These are phyloP conservation scores for Cercospora sesami DNA, from an alignment of 2,329 filamentous ascomycete species.

Conservation along the genomic window DNA sequence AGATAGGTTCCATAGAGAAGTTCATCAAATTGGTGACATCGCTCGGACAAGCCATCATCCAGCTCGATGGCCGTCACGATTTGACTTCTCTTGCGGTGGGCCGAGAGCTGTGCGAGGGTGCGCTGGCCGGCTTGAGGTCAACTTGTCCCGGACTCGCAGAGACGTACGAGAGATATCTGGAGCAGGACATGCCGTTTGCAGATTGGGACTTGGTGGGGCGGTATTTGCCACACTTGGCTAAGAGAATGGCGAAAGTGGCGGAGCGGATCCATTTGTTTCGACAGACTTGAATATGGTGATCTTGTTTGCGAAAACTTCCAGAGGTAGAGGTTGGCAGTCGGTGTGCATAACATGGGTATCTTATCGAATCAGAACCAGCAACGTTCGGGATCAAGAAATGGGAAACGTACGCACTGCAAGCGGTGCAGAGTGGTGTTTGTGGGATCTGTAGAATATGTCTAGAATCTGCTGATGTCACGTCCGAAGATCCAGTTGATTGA, in stretches of 20 bases:
- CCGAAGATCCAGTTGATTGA: slow-evolving; percentile 30
- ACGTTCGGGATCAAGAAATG: not conserved
- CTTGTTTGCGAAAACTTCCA: not conserved
- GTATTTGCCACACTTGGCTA: not conserved
- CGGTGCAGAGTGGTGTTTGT: not conserved
- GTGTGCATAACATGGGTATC: not conserved
- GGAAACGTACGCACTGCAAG: too few species aligned
- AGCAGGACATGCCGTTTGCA: not conserved
- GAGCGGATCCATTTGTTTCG: not conserved
- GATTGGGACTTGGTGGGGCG: not conserved
- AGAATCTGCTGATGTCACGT: slow-evolving; percentile 28
- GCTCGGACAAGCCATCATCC: not conserved
- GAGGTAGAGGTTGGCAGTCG: not conserved
- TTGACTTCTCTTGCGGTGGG: not conserved
- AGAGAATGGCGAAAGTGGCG: not conserved
- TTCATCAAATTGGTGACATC: not conserved
- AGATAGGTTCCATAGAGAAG: not conserved
- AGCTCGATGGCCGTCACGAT: not conserved
- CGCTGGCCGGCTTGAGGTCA: not conserved
- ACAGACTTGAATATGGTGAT: not conserved
- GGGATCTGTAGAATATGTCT: not conserved
- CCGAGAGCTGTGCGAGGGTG: not conserved
- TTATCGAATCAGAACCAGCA: not conserved
- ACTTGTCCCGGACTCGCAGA: not conserved
- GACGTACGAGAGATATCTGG: not conserved